Evolutionary conservation across 2,329 filamentous ascomycete species (phyloP).

Genomic region (Penicillium janthinellum): DNA sequence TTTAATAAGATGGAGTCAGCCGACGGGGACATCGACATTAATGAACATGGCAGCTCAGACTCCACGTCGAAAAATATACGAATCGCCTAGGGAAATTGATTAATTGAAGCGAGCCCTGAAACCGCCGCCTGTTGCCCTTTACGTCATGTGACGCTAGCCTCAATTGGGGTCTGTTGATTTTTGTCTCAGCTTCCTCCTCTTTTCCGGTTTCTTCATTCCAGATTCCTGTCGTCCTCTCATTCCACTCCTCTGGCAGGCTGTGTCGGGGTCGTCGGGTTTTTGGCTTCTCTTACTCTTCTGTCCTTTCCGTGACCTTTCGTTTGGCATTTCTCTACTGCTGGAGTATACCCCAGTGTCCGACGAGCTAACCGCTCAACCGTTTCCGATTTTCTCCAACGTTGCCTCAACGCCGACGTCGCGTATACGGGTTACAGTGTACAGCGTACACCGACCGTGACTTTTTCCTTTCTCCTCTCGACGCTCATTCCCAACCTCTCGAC

Average conservation of each 20-base stretch:
- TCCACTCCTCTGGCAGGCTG: conserved; percentile 21
- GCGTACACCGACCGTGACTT: not conserved
- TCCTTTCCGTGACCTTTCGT: conserved; percentile 7
- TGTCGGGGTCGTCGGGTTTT: conserved; percentile 7
- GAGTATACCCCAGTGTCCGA: conserved; percentile 1
- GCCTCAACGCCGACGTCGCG: not conserved
- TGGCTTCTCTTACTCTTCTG: conserved; percentile 5
- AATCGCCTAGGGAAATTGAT: not conserved
- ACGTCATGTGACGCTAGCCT: conserved; percentile 24
- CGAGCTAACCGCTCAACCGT: conserved; percentile 11
- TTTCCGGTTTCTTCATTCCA: conserved; percentile 4
- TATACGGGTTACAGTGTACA: conserved; percentile 2
- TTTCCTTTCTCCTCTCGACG: not conserved
- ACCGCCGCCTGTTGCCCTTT: conserved; percentile 16
- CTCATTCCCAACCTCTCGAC: not conserved
- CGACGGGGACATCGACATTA: too few species aligned
- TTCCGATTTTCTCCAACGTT: not conserved
- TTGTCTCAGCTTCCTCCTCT: conserved; percentile 16
- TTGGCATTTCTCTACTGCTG: conserved; percentile 18
- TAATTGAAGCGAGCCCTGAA: conserved; percentile 9
- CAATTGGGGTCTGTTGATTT: conserved; percentile 20
- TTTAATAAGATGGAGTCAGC: not conserved
- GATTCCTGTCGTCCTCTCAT: conserved; percentile 9
- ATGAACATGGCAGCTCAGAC: too few species aligned
- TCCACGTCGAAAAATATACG: not conserved